Base-by-base conservation (phyloP, 257 asterid species). In the Avicennia marina region DNA sequence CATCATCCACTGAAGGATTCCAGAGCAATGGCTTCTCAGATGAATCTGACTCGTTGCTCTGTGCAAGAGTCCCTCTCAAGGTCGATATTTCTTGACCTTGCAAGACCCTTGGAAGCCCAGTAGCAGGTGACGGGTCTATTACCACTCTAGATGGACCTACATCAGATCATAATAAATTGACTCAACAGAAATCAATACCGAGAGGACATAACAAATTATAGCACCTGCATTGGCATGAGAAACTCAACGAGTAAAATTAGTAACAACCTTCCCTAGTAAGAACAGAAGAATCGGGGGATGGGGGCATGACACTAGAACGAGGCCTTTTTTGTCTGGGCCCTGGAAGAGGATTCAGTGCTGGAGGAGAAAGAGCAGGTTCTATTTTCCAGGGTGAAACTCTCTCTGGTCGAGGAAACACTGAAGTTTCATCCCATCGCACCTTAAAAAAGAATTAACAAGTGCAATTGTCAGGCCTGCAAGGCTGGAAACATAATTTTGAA, bases 391-490 rank as follows among this genome's bases (percentile, higher is more conserved):
- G 95, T 3, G 98, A 90, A 53, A 90, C 96, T 66, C 87, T 80
- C 25, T 87, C 98, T 1, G 98, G 98, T 46, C 98, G 85, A 63
- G 91, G 74, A 66, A 83, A 79, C 41, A 89, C 60, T 26, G 95
- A 87, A 46, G 77, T 85, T 78, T 90, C 98, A 67, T 90, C 98
- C 98, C 98, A 90, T 12, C 98, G 82, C 41, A 87, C 98, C 98
- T 90, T 65, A 7, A 64, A 36, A 56, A 56, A 38, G 21, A 18
- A 44, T 2, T n/a, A 44, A 16, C 20, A 44, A 16, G 22, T 8
- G 3, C 6, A 6, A 17, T 4, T 8, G 50, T 8, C 50, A 4
- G 50, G n/a, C n/a, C n/a, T n/a, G n/a, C n/a, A n/a, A n/a, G n/a
- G n/a, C n/a, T n/a, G n/a, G 41, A 62, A 58, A 34, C 20, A 17